Percentiles rank a stretch among this genome's conserved stretches.
Evolutionary conservation across 2,329 filamentous ascomycete species (phyloP).

Genomic region (Fusarium miscanthi): DNA sequence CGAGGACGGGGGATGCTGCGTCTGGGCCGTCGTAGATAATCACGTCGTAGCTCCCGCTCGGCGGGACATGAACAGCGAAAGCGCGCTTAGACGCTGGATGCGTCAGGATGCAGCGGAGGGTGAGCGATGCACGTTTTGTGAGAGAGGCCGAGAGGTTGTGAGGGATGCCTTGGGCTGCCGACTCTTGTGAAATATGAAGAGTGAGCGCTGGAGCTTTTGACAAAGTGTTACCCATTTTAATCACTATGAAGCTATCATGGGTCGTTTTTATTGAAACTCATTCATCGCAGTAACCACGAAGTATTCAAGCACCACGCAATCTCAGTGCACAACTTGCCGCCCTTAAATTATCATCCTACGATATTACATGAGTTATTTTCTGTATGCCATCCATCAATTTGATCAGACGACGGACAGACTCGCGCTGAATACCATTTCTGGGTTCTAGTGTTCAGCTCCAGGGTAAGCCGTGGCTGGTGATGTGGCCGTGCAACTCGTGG

Average conservation of each 20-base stretch:
- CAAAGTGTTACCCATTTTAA: not conserved
- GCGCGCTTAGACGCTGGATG: not conserved
- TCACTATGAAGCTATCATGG: not conserved
- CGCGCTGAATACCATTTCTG: not conserved
- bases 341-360: rapidly evolving
- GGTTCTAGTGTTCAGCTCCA: not conserved
- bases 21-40: not conserved
- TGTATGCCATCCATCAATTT: not conserved
- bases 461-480: not conserved
- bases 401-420: no score
- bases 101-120: not conserved
- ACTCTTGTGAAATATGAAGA: not conserved
- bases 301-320: rapidly evolving
- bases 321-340: rapidly evolving
- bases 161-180: not conserved
- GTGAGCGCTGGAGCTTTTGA: not conserved
- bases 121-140: not conserved
- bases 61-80: not conserved
- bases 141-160: not conserved
- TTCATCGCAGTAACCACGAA: not conserved
- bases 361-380: not conserved
- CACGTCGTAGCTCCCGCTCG: not conserved
- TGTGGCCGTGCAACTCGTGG: not conserved
- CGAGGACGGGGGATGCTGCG: not conserved
- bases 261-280: not conserved